Evolutionary conservation across 768 basidiomycete genomes (phyloP), one percentile per base, ranked within the genome.

Genomic region (Auriscalpium microsporum): DNA sequence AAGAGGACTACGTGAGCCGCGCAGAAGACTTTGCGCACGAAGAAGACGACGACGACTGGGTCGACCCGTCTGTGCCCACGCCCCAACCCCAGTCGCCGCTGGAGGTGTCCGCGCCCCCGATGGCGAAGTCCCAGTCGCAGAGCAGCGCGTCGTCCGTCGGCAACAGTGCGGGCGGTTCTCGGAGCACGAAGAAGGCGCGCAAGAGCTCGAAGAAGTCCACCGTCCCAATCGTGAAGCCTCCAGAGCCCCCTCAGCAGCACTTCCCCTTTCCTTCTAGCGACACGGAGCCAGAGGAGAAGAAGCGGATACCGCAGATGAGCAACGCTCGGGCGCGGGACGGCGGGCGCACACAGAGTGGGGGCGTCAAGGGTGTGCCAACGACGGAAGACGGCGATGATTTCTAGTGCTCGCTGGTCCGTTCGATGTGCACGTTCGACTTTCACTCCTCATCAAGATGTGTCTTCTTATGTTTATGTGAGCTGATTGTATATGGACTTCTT

Each of bases 261-360:
- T 51, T 60, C 48, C 60, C 62, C 13, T 56, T 59, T 44, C 61
- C 56, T 46, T 59, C 58, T 33, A 57, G 50, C 45, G 48, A 23
- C 35, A 60, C 61, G n/a, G 66, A 55, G 37, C 23, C 19, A 3
- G 54, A 55, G 10, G 57, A 59, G 13, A 46, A 52, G 16, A 52
- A 64, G 63, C 66, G 67, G 36, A 63, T 71, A 59, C 73, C 70
- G 56, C 74, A 85, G 71, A 87, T 90, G 86, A 83, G 87, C 64
- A 83, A 78, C 3, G 78, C 83, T 28, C 78, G 85, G 44, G 89
- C 83, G 48, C 75, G 87, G 55, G 86, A 90, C 68, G 88, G 89
- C 3, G 89, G 89, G 40, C 74, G 88, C 62, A 91, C 89, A 58
- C 86, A 89, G 72, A 91, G 88, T 63, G 88, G 88, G 2, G 89